phyloP scores from a whole-genome alignment of 2,329 filamentous ascomycete genomes.

The Colletotrichum kahawae region DNA sequence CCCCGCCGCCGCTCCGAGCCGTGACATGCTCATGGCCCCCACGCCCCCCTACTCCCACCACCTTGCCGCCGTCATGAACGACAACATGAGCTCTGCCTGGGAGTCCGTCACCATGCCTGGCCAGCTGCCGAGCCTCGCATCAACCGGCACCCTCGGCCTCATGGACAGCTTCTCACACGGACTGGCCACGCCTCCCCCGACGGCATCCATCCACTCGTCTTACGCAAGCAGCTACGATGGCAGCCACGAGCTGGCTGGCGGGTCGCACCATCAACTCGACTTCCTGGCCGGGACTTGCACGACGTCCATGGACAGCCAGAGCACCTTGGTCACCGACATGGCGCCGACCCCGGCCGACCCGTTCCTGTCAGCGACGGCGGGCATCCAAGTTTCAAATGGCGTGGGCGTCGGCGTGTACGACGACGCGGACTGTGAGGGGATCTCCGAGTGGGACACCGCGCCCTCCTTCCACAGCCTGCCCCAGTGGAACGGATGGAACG shows the following conservation, averaged over 20 bases:
- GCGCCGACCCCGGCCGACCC: constrained; percentile 16
- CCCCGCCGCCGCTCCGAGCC: constrained; percentile 22
- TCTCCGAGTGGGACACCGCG: constrained; percentile 18
- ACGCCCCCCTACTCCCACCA: constrained; percentile 51
- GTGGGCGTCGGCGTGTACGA: constrained; percentile 21
- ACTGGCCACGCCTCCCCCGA: constrained; percentile 62
- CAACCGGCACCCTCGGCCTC: constrained; percentile 41
- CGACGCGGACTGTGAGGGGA: constrained; percentile 16
- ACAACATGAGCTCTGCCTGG: constrained; percentile 59
- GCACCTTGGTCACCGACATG: constrained; percentile 21
- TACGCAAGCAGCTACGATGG: constrained; percentile 52
- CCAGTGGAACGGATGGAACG: constrained; percentile 23
- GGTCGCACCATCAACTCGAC: constrained; percentile 22
- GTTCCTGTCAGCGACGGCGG: constrained; percentile 21
- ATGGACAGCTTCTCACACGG: constrained; percentile 58
- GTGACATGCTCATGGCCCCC: constrained; percentile 59
- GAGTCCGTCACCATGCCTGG: constrained; percentile 38
- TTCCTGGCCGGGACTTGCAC: constrained; percentile 19
- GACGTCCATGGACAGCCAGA: constrained; percentile 22
- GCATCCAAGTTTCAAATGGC: constrained; percentile 22
- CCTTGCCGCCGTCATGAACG: constrained; percentile 59
- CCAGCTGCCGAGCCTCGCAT: constrained; percentile 37
- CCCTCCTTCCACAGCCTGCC: constrained; percentile 18
- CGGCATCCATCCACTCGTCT: constrained; percentile 53
- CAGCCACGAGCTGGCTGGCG: constrained; percentile 17